phyloP scores from a whole-genome alignment of 768 basidiomycete species.

The Boletus sp. region DNA sequence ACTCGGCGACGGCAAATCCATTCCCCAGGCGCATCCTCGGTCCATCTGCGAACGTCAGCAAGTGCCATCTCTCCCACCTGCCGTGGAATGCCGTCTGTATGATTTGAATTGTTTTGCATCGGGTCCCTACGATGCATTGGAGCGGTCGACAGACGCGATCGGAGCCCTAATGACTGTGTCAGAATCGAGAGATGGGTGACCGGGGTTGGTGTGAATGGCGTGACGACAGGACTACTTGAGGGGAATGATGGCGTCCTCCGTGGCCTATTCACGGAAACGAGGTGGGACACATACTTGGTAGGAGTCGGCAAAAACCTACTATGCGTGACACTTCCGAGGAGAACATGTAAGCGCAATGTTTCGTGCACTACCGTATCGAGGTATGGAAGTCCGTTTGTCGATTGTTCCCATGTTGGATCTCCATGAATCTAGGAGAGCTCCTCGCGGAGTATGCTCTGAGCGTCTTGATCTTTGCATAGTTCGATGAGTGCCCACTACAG shows the following conservation, averaged over 20 bases:
- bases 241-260: constrained; percentile 56
- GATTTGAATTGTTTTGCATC: constrained; percentile 58
- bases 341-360: constrained; percentile 41
- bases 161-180: constrained; percentile 46
- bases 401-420: constrained; percentile 55
- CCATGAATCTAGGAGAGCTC: constrained; percentile 42
- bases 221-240: constrained; percentile 44
- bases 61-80: constrained; percentile 34
- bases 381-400: constrained; percentile 47
- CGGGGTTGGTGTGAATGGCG: constrained; percentile 32
- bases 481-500: constrained; percentile 53
- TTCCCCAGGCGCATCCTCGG: constrained; percentile 29
- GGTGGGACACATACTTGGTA: neutral
- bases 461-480: constrained; percentile 41
- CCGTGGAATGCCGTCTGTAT: constrained; percentile 22
- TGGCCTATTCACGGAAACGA: constrained; percentile 35
- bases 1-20: constrained; percentile 25
- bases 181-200: constrained; percentile 40
- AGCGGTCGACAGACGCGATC: constrained; percentile 47
- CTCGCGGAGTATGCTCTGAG: constrained; percentile 45
- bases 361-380: constrained; percentile 52
- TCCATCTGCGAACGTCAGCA: constrained; percentile 30
- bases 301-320: neutral
- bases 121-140: constrained; percentile 56
- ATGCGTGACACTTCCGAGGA: constrained; percentile 21